Conservation (phyloP, 768 basidiomycete species). For the Lentinula lateritia region DNA sequence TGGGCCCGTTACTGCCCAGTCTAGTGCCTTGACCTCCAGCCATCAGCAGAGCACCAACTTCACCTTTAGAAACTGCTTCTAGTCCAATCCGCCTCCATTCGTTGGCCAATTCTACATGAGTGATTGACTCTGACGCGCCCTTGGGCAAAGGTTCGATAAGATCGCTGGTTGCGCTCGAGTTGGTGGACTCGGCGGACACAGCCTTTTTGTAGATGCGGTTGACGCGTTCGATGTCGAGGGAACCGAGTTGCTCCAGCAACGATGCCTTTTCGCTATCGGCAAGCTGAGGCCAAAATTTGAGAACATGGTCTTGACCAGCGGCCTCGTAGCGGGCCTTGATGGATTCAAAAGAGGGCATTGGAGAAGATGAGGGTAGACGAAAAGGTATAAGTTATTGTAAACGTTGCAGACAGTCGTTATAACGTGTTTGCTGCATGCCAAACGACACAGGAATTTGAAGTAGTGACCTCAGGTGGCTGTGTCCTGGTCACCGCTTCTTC, state of each 20-base stretch:
- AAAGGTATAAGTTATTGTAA: conserved; percentile 2
- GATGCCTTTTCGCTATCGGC: conserved; percentile 53
- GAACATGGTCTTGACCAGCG: conserved; percentile 85
- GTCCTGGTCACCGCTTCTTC: not conserved
- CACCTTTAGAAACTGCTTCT: conserved; percentile 69
- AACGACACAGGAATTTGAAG: not conserved
- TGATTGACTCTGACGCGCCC: conserved; percentile 62
- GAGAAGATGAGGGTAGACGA: not conserved
- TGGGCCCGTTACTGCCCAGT: conserved; percentile 86
- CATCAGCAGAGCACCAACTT: conserved; percentile 95
- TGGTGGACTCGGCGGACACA: conserved; percentile 52
- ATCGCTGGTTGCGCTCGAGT: conserved; percentile 35
- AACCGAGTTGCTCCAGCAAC: conserved; percentile 66
- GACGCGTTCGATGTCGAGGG: conserved; percentile 85
- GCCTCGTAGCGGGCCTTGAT: conserved; percentile 62
- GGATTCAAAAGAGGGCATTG: conserved; percentile 49
- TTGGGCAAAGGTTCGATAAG: conserved; percentile 79
- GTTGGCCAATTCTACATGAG: conserved; percentile 45
- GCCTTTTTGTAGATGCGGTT: conserved; percentile 85
- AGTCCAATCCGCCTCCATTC: conserved; percentile 81
- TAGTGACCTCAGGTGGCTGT: conserved; percentile 3
- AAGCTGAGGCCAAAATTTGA: conserved; percentile 81
- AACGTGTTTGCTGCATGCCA: not conserved
- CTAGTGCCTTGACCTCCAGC: conserved; percentile 98
- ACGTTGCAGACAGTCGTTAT: not conserved